phyloP scores from a whole-genome alignment of 202 grass and related monocot genomes.

The Dendrocalamus latiflorus region DNA sequence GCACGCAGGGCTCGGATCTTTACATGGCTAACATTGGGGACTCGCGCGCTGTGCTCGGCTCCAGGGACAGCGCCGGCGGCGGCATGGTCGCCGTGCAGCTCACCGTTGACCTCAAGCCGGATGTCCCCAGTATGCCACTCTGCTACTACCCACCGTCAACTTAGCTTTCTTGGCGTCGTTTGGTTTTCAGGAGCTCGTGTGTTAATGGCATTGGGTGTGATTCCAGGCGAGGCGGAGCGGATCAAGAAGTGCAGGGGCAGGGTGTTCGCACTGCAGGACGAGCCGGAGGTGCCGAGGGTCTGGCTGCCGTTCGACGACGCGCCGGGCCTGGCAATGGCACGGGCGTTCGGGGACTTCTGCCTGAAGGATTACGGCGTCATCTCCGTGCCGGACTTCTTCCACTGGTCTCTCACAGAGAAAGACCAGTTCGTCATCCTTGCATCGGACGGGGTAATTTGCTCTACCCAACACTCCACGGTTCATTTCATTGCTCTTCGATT shows the following conservation, averaged over 20 bases:
- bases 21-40: slow-evolving; percentile 92
- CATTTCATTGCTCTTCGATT: background rate
- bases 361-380: slow-evolving; percentile 98
- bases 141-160: background rate
- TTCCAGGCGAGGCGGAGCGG: slow-evolving; percentile 81
- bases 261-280: slow-evolving; percentile 91
- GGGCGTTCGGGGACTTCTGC: slow-evolving; percentile 95
- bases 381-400: slow-evolving; percentile 95
- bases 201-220: background rate
- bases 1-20: slow-evolving; percentile 66
- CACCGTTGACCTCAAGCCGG: slow-evolving; percentile 95
- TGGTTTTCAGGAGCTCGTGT: background rate
- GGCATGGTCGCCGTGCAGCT: slow-evolving; percentile 69
- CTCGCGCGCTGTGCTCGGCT: slow-evolving; percentile 82
- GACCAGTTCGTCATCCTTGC: slow-evolving; percentile 92
- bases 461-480: background rate
- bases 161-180: background rate
- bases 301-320: slow-evolving; percentile 96
- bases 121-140: slow-evolving; percentile 73
- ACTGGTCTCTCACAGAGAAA: slow-evolving; percentile 63
- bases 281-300: slow-evolving; percentile 93
- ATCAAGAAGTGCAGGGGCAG: slow-evolving; percentile 96
- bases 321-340: slow-evolving; percentile 88
- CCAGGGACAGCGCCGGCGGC: slow-evolving; percentile 45
- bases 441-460: slow-evolving; percentile 84